Percentiles rank a stretch among this genome's conserved stretches.
Conservation (phyloP, 345 rosid genomes). For the Gossypium thurberi region DNA sequence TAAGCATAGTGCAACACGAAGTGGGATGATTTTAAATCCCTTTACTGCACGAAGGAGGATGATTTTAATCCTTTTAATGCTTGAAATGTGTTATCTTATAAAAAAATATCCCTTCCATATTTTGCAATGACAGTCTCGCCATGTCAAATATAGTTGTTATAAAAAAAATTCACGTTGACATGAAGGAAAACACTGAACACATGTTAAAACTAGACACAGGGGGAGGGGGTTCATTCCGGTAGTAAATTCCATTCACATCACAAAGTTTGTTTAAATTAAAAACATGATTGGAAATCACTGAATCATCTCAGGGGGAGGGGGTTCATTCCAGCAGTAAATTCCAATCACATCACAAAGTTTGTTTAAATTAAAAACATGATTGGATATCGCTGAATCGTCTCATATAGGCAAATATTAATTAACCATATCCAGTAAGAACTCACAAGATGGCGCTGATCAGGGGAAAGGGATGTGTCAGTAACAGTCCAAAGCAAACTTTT, state of each 20-base stretch:
- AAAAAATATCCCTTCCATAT: background rate
- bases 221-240: background rate
- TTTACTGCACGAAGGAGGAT: background rate
- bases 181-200: background rate
- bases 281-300: constrained; percentile 13
- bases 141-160: background rate
- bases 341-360: background rate
- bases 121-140: background rate
- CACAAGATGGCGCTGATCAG: constrained; percentile 71
- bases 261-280: background rate
- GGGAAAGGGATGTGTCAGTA: constrained; percentile 89
- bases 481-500: constrained; percentile 88
- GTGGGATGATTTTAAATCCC: background rate
- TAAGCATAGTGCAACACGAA: background rate
- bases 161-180: background rate
- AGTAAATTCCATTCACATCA: background rate
- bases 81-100: background rate
- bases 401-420: constrained; percentile 1
- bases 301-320: background rate
- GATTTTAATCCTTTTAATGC: background rate
- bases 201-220: background rate
- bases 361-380: background rate
- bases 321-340: constrained; percentile 3
- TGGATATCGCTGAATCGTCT: constrained; percentile 15
- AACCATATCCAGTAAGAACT: constrained; percentile 25